These are phyloP conservation scores for Haberlea rhodopensis DNA, from an alignment of 257 asterid genomes.

Conservation along the genomic window DNA sequence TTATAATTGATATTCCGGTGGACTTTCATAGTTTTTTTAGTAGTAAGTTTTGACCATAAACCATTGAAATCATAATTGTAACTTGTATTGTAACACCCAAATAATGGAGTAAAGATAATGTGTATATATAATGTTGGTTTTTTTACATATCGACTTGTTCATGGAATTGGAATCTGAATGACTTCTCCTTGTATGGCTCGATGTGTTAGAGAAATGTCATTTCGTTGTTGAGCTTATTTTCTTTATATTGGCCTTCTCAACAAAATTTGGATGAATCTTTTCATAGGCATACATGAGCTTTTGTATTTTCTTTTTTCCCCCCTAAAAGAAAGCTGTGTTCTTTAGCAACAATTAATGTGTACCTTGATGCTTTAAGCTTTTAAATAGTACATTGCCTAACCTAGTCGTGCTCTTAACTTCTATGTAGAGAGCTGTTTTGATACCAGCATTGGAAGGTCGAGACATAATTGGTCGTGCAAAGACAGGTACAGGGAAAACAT, in stretches of 20 bases:
- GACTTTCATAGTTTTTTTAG: not conserved
- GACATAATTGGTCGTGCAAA: conserved; percentile 97
- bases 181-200: not conserved
- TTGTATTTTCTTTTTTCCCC: not conserved
- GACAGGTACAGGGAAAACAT: conserved; percentile 98
- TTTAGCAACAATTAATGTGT: not conserved
- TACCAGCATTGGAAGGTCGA: conserved; percentile 87
- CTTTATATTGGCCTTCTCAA: not conserved
- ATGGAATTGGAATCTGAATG: not conserved
- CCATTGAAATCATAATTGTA: not conserved
- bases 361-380: conserved; percentile 4
- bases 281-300: not conserved
- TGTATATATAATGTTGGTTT: not conserved
- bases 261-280: not conserved
- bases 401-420: conserved; percentile 1
- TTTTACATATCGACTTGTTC: not conserved
- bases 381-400: not conserved
- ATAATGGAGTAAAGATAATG: no score
- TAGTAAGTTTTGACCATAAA: not conserved
- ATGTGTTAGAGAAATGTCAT: not conserved
- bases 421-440: conserved; percentile 79
- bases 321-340: not conserved
- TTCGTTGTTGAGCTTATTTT: not conserved
- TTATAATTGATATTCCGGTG: no score
- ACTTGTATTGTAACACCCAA: not conserved